phyloP scores from a whole-genome alignment of 441 rosid species.

The Corymbia citriodora region DNA sequence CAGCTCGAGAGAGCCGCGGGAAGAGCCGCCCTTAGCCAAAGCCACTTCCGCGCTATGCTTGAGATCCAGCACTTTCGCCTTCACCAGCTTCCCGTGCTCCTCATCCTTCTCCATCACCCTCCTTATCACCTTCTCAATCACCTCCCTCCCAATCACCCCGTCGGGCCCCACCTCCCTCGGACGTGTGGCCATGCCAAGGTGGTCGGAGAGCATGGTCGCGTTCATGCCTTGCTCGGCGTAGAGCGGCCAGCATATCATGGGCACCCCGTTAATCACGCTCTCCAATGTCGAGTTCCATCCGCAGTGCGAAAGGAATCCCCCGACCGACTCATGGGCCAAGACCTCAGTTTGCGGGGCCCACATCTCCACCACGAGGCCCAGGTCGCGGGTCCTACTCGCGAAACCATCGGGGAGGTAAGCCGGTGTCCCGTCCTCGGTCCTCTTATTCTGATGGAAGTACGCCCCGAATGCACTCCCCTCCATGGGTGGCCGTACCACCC shows the following conservation, averaged over 20 bases:
- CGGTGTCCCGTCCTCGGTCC: constrained; percentile 1
- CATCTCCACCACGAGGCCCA: constrained; percentile 25
- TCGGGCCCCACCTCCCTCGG: background rate
- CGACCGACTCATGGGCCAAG: constrained; percentile 35
- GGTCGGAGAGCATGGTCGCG: background rate
- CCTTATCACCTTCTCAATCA: background rate
- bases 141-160: background rate
- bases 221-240: background rate
- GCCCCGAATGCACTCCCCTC: constrained; percentile 1
- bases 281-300: constrained; percentile 56
- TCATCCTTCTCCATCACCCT: background rate
- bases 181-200: background rate
- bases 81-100: background rate
- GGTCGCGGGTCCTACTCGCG: constrained; percentile 12
- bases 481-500: constrained; percentile 37
- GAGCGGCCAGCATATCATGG: background rate
- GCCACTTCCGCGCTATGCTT: background rate
- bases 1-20: background rate
- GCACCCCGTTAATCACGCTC: background rate
- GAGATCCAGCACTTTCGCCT: background rate
- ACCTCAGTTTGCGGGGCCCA: constrained; percentile 53
- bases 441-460: constrained; percentile 3
- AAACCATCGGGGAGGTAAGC: constrained; percentile 31
- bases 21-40: background rate
- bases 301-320: constrained; percentile 54